Evolutionary conservation across 2,329 filamentous ascomycete genomes (phyloP), one percentile per base, ranked within the genome.

Genomic region (Monilinia vaccinii-corymbosi): DNA sequence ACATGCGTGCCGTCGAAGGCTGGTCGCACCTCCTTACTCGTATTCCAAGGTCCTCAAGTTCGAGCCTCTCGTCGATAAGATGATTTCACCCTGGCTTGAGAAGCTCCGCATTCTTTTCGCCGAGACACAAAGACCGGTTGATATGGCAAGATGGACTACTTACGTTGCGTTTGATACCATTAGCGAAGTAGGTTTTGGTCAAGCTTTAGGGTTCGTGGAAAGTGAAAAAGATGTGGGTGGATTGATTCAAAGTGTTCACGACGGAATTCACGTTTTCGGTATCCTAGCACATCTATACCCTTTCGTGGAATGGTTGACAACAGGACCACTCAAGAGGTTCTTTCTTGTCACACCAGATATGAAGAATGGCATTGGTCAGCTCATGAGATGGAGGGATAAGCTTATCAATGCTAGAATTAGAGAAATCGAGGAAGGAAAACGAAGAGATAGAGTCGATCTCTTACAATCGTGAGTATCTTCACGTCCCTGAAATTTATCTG

Each of bases 11-110:
- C 79, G 77, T 64, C 74, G 82, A 28, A 83, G 82, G 71, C 75
- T 81, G 28, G 75, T 79, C 28, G 82, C 81, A 1, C 75, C 76
- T 2, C 77, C 80, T 2, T 50, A 85, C 65, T 78, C 75, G 60
- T 81, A 83, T 66, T 75, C 72, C 51, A 83, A 81, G 65, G 77
- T 84, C 64, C 80, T 79, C 69, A 80, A 77, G 63, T 83, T 82
- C 77, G 82, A 85, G 67, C 78, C 79, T 0, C 64, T 84, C 32
- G 73, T 85, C 3, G 81, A 84, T 62, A 63, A 67, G 2, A 73
- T 77, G 13, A 80, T 84, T 51, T 58, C 67, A 3, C 70, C 75
- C n/a, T 85, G 80, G 81, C 72, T 78, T 13, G 63, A 67, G 3
- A 76, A 74, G 16, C 72, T 85, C 1, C 72, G 76, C 2, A 66